These are phyloP conservation scores for Pogostemon cablin DNA, from an alignment of 257 asterid species.

Conservation along the genomic window DNA sequence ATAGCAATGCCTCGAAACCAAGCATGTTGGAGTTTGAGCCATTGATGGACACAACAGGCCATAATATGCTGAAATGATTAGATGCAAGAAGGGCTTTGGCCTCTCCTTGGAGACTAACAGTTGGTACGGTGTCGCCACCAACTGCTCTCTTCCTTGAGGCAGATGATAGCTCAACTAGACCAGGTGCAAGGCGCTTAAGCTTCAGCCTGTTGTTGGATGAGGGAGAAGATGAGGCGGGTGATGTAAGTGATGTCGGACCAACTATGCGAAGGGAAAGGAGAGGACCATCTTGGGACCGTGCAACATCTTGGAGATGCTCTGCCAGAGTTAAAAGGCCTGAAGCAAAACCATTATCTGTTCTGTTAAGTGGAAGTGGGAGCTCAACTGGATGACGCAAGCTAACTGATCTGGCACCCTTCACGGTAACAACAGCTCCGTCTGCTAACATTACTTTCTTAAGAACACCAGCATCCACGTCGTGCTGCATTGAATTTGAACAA, in stretches of 20 bases:
- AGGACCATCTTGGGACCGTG: conserved; percentile 51
- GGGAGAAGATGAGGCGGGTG: conserved; percentile 71
- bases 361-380: conserved; percentile 87
- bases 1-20: conserved; percentile 81
- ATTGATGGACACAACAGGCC: conserved; percentile 80
- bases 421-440: conserved; percentile 93
- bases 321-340: conserved; percentile 82
- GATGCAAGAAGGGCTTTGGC: conserved; percentile 64
- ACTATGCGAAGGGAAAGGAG: conserved; percentile 88
- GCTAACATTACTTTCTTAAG: conserved; percentile 86
- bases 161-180: conserved; percentile 90
- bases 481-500: conserved; percentile 32
- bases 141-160: conserved; percentile 56
- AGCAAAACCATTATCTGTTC: conserved; percentile 61
- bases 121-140: conserved; percentile 37
- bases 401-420: conserved; percentile 95
- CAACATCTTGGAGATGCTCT: conserved; percentile 67
- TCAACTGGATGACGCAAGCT: conserved; percentile 85
- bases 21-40: conserved; percentile 71
- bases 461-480: conserved; percentile 62
- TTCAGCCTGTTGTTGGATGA: conserved; percentile 67
- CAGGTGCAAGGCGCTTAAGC: conserved; percentile 97
- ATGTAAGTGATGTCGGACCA: conserved; percentile 86
- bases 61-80: conserved; percentile 56
- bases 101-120: conserved; percentile 70